Conservation (phyloP, 1,284 basidiomycete genomes). For the Ustilago lituana region DNA sequence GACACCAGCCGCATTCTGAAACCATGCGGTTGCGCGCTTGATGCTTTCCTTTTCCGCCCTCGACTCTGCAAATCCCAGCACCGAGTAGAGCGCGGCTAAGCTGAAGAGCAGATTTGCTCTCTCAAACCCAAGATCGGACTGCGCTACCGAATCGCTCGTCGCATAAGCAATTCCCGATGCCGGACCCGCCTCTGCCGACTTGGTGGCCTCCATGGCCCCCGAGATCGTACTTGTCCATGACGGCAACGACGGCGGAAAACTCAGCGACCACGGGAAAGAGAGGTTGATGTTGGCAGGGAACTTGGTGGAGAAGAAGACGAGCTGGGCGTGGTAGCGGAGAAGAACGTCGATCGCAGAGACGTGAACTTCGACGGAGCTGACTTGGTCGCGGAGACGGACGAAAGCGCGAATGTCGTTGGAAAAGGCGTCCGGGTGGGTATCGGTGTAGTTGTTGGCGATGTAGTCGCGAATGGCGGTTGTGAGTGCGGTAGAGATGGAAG, state of each 20-base stretch:
- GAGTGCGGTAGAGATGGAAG: constrained; percentile 38
- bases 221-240: constrained; percentile 42
- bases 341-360: constrained; percentile 31
- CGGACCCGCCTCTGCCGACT: constrained; percentile 35
- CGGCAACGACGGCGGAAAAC: constrained; percentile 47
- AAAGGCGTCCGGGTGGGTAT: constrained; percentile 89
- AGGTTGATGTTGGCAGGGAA: constrained; percentile 72
- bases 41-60: constrained; percentile 60
- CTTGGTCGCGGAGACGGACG: constrained; percentile 74
- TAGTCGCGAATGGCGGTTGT: constrained; percentile 73
- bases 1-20: constrained; percentile 59
- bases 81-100: constrained; percentile 54
- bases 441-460: constrained; percentile 75
- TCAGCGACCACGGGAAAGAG: constrained; percentile 58
- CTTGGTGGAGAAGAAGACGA: constrained; percentile 79
- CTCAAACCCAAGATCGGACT: constrained; percentile 54
- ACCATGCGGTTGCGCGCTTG: constrained; percentile 54
- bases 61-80: constrained; percentile 48
- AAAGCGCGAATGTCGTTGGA: constrained; percentile 79
- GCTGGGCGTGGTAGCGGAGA: constrained; percentile 82
- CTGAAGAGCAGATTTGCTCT: constrained; percentile 53
- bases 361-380: constrained; percentile 72
- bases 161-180: constrained; percentile 33
- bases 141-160: constrained; percentile 44
- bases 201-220: constrained; percentile 39